Base-by-base conservation (phyloP, 495 filamentous ascomycete genomes). In the Tetracladium marchalianum region DNA sequence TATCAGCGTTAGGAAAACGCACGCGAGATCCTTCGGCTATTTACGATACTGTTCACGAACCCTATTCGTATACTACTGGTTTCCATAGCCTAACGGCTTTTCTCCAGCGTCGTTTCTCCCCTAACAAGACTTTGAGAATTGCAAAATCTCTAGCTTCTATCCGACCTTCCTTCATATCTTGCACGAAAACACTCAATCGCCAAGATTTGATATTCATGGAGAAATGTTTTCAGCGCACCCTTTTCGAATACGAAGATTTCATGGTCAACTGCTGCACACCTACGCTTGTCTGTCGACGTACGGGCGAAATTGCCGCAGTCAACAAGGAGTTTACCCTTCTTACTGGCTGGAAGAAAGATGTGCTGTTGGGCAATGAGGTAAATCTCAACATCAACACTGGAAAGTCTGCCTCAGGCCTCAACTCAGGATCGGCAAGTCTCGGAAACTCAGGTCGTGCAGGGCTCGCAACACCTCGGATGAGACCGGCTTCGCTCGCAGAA, bases 131-230 rank as follows among this genome's bases (percentile, higher is more conserved):
- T 2, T 58, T 86, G 39, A 80, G 81, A 36, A 90, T 96, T 49
- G 88, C 86, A 46, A 85, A 87, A 64, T 80, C 89, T 10, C 76
- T 98, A 47, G 83, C 87, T 8, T 84, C 81, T 35, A 93, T 95
- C 52, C 84, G 92, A 15, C 92, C 92, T 5, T 87, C 87, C 6
- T 90, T 98, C 64, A 90, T 97, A 52, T 78, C 87, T 4, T 92
- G 83, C 45, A 90, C 84, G 17, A 82, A 82, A 50, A 87, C 82
- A 2, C 67, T 97, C 32, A 88, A 86, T 46, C 70, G 78, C 22
- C 78, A 90, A 56, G 92, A 98, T 60, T 74, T 97, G 15, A 80
- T 98, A 17, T 95, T 96, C 66, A 93, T 92, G 86, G 92, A 98
- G 63, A 90, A 93, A 62, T 90, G 85, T 59, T 87, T 97, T 58